Evolutionary conservation across 179 eudicot genomes (phyloP), one percentile per base, ranked within the genome.

Genomic region (Camellia oleifera): DNA sequence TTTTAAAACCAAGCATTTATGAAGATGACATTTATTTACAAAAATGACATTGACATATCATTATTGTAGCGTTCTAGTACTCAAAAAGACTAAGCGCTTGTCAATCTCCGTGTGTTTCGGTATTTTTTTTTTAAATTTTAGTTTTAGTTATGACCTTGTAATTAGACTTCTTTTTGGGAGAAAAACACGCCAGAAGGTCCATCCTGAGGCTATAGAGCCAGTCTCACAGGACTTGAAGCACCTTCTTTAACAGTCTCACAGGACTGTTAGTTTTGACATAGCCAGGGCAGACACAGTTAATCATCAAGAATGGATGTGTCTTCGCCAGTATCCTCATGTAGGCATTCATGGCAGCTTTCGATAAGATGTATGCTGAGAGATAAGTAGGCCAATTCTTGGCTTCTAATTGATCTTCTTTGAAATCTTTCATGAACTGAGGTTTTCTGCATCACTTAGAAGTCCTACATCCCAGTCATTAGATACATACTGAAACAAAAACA

Each of bases 341-440:
- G 8, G 88, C 85, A 77, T 82, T 85, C 71, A 82, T 3, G 11
- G 83, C 74, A 62, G 83, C 88, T 73, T 86, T 86, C 8, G 86
- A 77, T 4, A 79, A 17, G 2, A 48, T 12, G 53, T 83, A 83
- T 11, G 83, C 83, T 13, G 83, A 57, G 1, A 60, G 10, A 14
- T 17, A 1, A 20, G 32, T 0, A 1, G 82, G 80, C 86, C 88
- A 83, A 0, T 75, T 70, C 74, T 82, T 83, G 20, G 66, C 42
- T 57, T 50, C 80, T n/a, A 76, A 11, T 20, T 14, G 17, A 14
- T 75, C 81, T 1, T 81, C 80, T 57, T 77, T 79, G 50, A 54
- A 76, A 78, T 86, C 85, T 23, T 53, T 44, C 0, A 79, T 62
- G 18, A 80, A 82, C 85, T 82, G 13, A 87, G 79, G 84, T 42